Conservation (phyloP, 306 rosid species). For the Senna siamea region DNA sequence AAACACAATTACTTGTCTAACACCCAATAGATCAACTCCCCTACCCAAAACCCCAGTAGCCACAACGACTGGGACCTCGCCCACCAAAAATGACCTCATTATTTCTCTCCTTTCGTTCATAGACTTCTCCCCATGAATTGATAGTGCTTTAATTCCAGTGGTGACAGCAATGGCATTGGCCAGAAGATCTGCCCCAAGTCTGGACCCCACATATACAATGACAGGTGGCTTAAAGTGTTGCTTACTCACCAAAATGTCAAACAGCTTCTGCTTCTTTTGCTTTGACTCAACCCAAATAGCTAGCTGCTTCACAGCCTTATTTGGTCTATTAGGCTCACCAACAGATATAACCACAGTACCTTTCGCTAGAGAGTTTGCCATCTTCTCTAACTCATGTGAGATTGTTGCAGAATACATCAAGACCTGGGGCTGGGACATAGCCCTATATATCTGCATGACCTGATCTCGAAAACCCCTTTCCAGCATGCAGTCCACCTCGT, state of each 20-base stretch:
- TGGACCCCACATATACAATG: conserved; percentile 68
- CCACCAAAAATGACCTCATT: conserved; percentile 67
- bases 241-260: conserved; percentile 67
- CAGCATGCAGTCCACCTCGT: conserved; percentile 90
- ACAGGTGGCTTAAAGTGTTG: conserved; percentile 84
- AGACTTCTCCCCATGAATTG: conserved; percentile 87
- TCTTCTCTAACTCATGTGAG: conserved; percentile 68
- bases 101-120: conserved; percentile 85
- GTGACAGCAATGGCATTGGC: conserved; percentile 71
- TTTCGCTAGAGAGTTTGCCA: conserved; percentile 64
- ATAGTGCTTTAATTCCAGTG: conserved; percentile 65
- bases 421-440: conserved; percentile 78
- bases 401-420: conserved; percentile 83
- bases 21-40: conserved; percentile 76
- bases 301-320: conserved; percentile 77
- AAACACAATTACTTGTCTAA: conserved; percentile 78
- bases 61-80: conserved; percentile 77
- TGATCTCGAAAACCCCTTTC: conserved; percentile 82
- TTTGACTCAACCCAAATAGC: conserved; percentile 84
- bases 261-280: conserved; percentile 82
- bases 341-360: conserved; percentile 54
- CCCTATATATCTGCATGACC: conserved; percentile 74
- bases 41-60: conserved; percentile 91
- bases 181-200: conserved; percentile 86
- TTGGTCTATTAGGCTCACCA: conserved; percentile 74